A percentile compares a stretch with the other conserved stretches of the same genome.
Conservation (phyloP, 2,329 filamentous ascomycete species). For the Camillea tinctor region DNA sequence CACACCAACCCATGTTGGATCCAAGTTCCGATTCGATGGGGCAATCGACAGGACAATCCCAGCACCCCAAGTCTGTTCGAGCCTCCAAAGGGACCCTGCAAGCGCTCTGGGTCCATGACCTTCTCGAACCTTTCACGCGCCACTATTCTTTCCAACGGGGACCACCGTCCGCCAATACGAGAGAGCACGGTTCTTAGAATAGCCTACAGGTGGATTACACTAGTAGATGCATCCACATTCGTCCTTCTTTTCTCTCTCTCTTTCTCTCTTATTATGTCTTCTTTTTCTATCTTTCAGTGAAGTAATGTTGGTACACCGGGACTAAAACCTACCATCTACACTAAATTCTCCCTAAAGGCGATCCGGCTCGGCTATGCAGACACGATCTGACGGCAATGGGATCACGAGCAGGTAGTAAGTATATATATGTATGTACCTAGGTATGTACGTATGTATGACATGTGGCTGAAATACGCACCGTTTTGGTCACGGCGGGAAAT, state of each 20-base stretch:
- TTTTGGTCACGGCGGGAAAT: too few species aligned
- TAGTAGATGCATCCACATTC: background rate
- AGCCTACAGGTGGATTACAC: background rate
- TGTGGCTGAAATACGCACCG: too few species aligned
- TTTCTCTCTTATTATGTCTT: background rate
- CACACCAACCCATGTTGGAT: background rate
- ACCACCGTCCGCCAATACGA: background rate
- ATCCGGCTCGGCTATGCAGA: background rate
- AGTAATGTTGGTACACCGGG: too few species aligned
- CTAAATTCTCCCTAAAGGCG: too few species aligned
- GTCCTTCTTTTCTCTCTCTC: background rate
- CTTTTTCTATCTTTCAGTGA: too few species aligned
- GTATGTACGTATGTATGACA: too few species aligned
- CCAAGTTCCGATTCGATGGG: background rate
- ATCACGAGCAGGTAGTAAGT: background rate
- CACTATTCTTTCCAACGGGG: constrained; percentile 13
- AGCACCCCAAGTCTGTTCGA: background rate
- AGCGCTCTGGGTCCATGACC: constrained; percentile 12
- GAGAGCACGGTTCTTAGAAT: background rate
- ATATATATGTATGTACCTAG: too few species aligned
- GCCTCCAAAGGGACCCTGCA: background rate
- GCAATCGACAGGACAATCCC: background rate
- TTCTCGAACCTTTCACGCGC: constrained; percentile 18
- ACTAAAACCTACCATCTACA: too few species aligned
- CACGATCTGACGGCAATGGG: background rate